phyloP scores from a whole-genome alignment of 805 yeast species.

The Phaffomyces thermotolerans region DNA sequence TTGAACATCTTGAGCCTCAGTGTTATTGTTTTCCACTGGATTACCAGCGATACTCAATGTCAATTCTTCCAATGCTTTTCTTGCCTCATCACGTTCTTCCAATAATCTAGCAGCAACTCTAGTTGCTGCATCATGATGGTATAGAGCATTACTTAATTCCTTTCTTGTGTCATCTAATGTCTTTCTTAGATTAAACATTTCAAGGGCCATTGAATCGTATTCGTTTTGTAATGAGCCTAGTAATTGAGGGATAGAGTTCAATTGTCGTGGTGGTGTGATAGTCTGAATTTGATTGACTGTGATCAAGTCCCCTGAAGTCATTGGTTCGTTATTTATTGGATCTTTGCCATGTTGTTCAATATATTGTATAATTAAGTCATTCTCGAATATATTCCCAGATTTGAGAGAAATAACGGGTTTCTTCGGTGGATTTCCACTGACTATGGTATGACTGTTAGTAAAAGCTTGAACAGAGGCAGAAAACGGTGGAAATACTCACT shows the following conservation, averaged over 20 bases:
- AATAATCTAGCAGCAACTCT: constrained; percentile 72
- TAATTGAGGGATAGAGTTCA: constrained; percentile 71
- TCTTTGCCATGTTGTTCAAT: constrained; percentile 61
- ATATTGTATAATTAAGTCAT: constrained; percentile 49
- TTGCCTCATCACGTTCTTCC: constrained; percentile 71
- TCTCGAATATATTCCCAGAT: constrained; percentile 68
- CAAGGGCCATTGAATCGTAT: constrained; percentile 84
- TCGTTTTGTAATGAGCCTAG: constrained; percentile 74
- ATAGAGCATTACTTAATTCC: constrained; percentile 70
- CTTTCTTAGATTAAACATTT: constrained; percentile 67
- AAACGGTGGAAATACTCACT: constrained; percentile 1
- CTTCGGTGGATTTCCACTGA: constrained; percentile 66
- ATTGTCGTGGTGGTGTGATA: constrained; percentile 31
- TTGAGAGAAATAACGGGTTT: constrained; percentile 71
- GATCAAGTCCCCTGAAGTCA: constrained; percentile 53
- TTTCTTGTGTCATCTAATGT: constrained; percentile 59
- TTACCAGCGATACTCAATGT: constrained; percentile 33
- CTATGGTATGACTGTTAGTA: constrained; percentile 11
- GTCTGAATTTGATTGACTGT: constrained; percentile 25
- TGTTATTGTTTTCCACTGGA: not conserved
- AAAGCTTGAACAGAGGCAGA: too few relatives aligned
- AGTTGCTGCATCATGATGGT: constrained; percentile 86
- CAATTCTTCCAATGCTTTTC: constrained; percentile 53
- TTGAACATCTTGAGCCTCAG: not conserved
- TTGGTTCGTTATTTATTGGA: constrained; percentile 64